These are phyloP conservation scores for Oehlia diaphana DNA, from an alignment of 192 early-diverging fungal genomes.

Conservation along the genomic window DNA sequence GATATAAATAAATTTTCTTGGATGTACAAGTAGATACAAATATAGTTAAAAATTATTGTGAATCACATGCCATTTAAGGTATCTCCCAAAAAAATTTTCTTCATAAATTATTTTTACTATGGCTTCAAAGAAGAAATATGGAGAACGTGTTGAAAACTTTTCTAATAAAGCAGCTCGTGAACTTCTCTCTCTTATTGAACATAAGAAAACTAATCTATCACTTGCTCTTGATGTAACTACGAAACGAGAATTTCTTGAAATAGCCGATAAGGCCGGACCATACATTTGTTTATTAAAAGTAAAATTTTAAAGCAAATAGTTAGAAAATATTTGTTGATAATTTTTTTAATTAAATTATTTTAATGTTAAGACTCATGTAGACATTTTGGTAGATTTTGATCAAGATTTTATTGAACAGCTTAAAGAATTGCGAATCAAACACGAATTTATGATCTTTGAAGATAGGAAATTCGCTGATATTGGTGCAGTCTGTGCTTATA, in stretches of 20 bases:
- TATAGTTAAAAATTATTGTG: background rate
- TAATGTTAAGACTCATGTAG: constrained; percentile 81
- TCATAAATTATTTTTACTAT: background rate
- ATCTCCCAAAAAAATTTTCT: background rate
- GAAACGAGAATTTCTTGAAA: constrained; percentile 81
- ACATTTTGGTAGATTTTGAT: constrained; percentile 94
- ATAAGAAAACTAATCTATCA: constrained; percentile 89
- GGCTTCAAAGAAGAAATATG: constrained; percentile 46
- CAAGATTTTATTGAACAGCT: constrained; percentile 74
- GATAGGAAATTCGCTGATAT: constrained; percentile 99
- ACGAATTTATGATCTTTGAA: constrained; percentile 97
- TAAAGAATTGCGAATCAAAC: constrained; percentile 71
- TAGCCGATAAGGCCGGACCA: constrained; percentile 89
- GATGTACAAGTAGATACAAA: background rate
- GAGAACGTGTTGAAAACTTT: constrained; percentile 65
- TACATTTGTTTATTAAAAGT: constrained; percentile 95
- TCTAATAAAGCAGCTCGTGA: constrained; percentile 72
- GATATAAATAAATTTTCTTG: background rate
- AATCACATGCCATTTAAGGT: too few relatives aligned
- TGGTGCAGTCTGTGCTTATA: constrained; percentile 44
- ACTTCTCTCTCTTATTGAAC: constrained; percentile 82
- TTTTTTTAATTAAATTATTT: background rate
- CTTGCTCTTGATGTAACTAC: constrained; percentile 89
- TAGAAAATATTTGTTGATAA: background rate
- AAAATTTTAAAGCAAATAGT: background rate